Percentiles rank a stretch among this genome's conserved stretches.
Conservation (phyloP, 2,329 filamentous ascomycete genomes). For the Beauveria rudraprayagi region DNA sequence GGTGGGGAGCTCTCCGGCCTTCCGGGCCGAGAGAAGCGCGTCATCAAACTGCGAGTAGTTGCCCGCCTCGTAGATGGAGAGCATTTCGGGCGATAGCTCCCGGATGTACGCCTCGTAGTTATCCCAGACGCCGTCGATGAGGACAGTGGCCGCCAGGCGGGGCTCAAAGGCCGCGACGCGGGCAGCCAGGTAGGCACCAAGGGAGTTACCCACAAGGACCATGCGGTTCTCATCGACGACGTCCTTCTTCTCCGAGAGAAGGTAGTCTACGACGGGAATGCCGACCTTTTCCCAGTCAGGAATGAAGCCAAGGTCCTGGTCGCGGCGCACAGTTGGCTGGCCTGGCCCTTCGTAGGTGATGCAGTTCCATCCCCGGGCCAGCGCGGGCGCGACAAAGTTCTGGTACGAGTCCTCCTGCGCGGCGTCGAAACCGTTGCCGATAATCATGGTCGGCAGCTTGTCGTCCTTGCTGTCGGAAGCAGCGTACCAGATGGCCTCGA, state of each 20-base stretch:
- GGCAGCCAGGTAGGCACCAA: conserved; percentile 32
- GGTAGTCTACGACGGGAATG: no score
- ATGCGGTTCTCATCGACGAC: conserved; percentile 15
- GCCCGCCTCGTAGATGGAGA: conserved; percentile 6
- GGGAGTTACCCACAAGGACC: conserved; percentile 32
- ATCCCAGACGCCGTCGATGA: conserved; percentile 28
- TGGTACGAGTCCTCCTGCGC: conserved; percentile 35
- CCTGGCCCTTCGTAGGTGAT: conserved; percentile 40
- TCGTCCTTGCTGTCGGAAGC: no score
- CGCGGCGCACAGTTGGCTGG: conserved; percentile 31
- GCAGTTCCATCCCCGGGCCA: conserved; percentile 33
- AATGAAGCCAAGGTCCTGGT: conserved; percentile 32
- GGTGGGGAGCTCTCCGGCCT: background rate
- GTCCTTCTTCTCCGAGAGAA: no score
- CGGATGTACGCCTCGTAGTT: background rate
- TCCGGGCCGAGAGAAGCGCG: background rate
- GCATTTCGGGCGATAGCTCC: background rate
- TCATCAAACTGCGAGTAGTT: background rate
- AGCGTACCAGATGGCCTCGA: no score
- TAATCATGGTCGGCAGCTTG: conserved; percentile 18
- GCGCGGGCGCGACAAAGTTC: conserved; percentile 21
- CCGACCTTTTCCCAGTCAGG: no score
- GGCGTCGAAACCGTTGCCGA: conserved; percentile 35
- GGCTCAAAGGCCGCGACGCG: conserved; percentile 35
- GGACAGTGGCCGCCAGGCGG: conserved; percentile 30